Conservation (phyloP, 768 basidiomycete genomes). For the Cantharellus anzutake region DNA sequence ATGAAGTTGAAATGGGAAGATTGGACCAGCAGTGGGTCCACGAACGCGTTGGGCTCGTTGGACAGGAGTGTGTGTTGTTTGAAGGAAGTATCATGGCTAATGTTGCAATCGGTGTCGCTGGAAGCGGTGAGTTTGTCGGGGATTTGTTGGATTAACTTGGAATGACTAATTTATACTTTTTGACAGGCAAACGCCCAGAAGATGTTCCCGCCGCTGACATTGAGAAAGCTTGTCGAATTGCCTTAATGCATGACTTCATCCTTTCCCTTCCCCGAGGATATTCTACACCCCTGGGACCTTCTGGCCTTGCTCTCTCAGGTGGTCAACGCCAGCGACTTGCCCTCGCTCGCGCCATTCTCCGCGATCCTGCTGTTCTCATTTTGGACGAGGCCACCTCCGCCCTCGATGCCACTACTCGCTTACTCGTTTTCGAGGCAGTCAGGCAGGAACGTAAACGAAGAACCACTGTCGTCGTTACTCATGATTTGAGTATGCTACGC, state of each 20-base stretch:
- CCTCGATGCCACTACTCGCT: slow-evolving; percentile 68
- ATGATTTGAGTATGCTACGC: slow-evolving; percentile 75
- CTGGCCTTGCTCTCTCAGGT: slow-evolving; percentile 65
- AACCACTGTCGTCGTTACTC: slow-evolving; percentile 89
- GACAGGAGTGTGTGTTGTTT: slow-evolving; percentile 65
- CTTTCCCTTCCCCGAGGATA: slow-evolving; percentile 72
- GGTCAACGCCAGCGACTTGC: slow-evolving; percentile 86
- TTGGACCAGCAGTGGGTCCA: slow-evolving; percentile 56
- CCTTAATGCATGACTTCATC: slow-evolving; percentile 78
- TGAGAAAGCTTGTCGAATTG: slow-evolving; percentile 60
- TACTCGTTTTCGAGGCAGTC: slow-evolving; percentile 53
- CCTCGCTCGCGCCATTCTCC: slow-evolving; percentile 66
- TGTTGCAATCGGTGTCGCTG: slow-evolving; percentile 56
- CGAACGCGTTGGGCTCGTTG: slow-evolving; percentile 52
- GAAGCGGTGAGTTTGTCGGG: slow-evolving; percentile 10
- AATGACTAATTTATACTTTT: no score
- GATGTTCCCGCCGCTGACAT: slow-evolving; percentile 51
- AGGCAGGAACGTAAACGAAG: slow-evolving; percentile 51
- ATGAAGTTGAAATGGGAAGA: slow-evolving; percentile 61
- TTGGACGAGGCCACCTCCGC: slow-evolving; percentile 39
- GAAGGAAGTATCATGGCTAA: slow-evolving; percentile 72
- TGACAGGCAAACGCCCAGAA: slow-evolving; percentile 19
- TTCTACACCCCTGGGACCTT: slow-evolving; percentile 57
- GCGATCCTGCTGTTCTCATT: slow-evolving; percentile 77
- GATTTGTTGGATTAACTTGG: neutral